A percentile compares a stretch with the other conserved stretches of the same genome.
phyloP scores from a whole-genome alignment of 2,329 filamentous ascomycete species.

The Colletotrichum limetticola region DNA sequence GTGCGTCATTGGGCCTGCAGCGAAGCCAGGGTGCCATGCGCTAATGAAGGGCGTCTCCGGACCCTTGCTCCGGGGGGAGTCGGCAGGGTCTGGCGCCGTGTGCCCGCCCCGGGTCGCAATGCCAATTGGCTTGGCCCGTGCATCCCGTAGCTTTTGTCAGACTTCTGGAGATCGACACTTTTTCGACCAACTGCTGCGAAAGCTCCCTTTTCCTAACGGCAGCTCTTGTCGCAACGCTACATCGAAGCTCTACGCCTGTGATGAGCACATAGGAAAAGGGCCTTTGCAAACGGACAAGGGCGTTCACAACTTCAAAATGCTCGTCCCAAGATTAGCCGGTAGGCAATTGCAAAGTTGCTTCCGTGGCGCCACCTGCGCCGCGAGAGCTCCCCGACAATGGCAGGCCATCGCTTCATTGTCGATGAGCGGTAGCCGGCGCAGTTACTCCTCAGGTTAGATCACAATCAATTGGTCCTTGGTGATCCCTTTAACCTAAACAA shows the following conservation, averaged over 20 bases:
- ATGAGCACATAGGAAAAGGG: constrained; percentile 9
- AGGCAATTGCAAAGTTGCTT: constrained; percentile 31
- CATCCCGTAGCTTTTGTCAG: background rate
- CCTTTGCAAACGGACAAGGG: constrained; percentile 17
- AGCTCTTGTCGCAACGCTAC: background rate
- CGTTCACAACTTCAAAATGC: constrained; percentile 3
- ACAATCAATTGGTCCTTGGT: background rate
- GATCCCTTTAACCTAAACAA: background rate
- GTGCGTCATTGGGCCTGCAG: constrained; percentile 29
- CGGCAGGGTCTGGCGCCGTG: constrained; percentile 21
- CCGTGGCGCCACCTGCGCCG: constrained; percentile 15
- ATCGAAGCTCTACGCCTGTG: background rate
- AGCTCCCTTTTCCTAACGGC: background rate
- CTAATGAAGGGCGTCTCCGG: background rate
- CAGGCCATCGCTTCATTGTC: constrained; percentile 10
- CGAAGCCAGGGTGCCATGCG: constrained; percentile 22
- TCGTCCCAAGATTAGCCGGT: constrained; percentile 27
- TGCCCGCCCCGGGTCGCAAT: background rate
- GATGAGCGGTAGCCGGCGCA: constrained; percentile 8
- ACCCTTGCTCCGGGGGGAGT: constrained; percentile 18
- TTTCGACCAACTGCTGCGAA: background rate
- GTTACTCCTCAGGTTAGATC: constrained; percentile 40
- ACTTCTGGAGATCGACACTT: background rate
- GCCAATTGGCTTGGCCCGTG: background rate
- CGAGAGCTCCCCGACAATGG: constrained; percentile 8